Conservation (phyloP, 371 early-diverging fungal genomes). For the Mortierella sp. region DNA sequence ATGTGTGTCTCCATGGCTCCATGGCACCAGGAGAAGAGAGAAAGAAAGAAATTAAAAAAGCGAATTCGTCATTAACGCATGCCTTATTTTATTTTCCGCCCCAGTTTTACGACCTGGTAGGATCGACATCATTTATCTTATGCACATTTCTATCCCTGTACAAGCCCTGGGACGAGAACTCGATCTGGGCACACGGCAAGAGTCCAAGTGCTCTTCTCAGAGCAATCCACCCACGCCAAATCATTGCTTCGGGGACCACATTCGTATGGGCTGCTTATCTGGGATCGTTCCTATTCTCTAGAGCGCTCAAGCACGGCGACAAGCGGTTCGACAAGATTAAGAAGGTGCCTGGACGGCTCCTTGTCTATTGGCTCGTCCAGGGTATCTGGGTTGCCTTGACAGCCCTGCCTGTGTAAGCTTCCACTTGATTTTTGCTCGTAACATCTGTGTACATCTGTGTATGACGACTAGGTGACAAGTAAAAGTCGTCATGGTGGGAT, state of each 20-base stretch:
- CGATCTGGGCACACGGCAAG: not conserved
- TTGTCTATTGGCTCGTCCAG: slow-evolving; percentile 51
- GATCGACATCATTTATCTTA: slow-evolving; percentile 37
- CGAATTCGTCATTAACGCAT: not conserved
- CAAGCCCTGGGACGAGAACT: slow-evolving; percentile 31
- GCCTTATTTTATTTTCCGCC: not conserved
- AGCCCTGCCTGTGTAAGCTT: slow-evolving; percentile 47
- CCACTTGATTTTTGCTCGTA: not conserved
- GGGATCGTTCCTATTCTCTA: slow-evolving; percentile 42
- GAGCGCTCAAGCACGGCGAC: slow-evolving; percentile 42
- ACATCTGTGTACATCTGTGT: no score
- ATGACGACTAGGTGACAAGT: not conserved
- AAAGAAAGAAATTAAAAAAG: not conserved
- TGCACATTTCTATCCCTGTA: slow-evolving; percentile 40
- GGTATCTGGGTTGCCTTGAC: slow-evolving; percentile 52
- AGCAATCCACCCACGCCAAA: slow-evolving; percentile 41
- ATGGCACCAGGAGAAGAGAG: not conserved
- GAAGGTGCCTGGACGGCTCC: slow-evolving; percentile 25
- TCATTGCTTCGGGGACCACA: slow-evolving; percentile 50
- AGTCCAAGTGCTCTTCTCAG: not conserved
- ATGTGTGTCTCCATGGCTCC: not conserved
- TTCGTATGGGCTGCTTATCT: slow-evolving; percentile 45
- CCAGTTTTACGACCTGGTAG: slow-evolving; percentile 54
- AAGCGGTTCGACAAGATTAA: slow-evolving; percentile 52
- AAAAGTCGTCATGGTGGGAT: not conserved